phyloP scores from a whole-genome alignment of 2,329 filamentous ascomycete genomes.

The Colletotrichum limetticola region DNA sequence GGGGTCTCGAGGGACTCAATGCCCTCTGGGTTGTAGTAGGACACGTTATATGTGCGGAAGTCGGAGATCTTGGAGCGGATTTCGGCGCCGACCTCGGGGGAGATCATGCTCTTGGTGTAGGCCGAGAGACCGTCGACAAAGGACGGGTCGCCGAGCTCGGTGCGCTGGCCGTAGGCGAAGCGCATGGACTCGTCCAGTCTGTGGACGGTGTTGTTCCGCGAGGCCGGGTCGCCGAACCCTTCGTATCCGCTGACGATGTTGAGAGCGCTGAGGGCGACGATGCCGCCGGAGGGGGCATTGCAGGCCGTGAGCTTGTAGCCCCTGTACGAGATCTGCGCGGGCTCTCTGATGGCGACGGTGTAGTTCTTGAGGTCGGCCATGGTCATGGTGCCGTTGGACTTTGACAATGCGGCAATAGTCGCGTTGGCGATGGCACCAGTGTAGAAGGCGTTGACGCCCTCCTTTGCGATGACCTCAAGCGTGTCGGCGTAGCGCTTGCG shows the following conservation, averaged over 20 bases:
- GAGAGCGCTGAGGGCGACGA: slow-evolving; percentile 76
- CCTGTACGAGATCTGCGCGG: slow-evolving; percentile 71
- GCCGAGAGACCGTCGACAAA: slow-evolving; percentile 72
- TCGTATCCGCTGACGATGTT: slow-evolving; percentile 81
- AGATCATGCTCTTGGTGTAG: slow-evolving; percentile 72
- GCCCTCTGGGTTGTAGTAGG: slow-evolving; percentile 57
- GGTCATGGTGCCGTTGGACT: slow-evolving; percentile 80
- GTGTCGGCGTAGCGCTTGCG: slow-evolving; percentile 80
- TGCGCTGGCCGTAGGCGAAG: slow-evolving; percentile 82
- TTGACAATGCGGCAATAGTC: slow-evolving; percentile 73
- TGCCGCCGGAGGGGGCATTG: slow-evolving; percentile 79
- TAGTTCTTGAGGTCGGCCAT: slow-evolving; percentile 79
- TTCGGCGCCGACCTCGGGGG: slow-evolving; percentile 67
- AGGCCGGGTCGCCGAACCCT: slow-evolving; percentile 66
- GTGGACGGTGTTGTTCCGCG: slow-evolving; percentile 74
- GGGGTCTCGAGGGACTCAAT: slow-evolving; percentile 67
- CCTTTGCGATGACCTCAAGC: slow-evolving; percentile 73
- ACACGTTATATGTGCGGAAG: slow-evolving; percentile 48
- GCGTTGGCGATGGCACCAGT: slow-evolving; percentile 74
- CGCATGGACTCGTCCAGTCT: slow-evolving; percentile 85
- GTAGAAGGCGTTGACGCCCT: slow-evolving; percentile 78
- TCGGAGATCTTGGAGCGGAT: slow-evolving; percentile 59
- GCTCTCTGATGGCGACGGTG: slow-evolving; percentile 70
- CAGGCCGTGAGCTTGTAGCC: slow-evolving; percentile 76
- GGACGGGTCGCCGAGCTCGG: slow-evolving; percentile 79